These are phyloP conservation scores for Fennellomyces sp. DNA, from an alignment of 371 early-diverging fungal genomes.

Conservation along the genomic window DNA sequence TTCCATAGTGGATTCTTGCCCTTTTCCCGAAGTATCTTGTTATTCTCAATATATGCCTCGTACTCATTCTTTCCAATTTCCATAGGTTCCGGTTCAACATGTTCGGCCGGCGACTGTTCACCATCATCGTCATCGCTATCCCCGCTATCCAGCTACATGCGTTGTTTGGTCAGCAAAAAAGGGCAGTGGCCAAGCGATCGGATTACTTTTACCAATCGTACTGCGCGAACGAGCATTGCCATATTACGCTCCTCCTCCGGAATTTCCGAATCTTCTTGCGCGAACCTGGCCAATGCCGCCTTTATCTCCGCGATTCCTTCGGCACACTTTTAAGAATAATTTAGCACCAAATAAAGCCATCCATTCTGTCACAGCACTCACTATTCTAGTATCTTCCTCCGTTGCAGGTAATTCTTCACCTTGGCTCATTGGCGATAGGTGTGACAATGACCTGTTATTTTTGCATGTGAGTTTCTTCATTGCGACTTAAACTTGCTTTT, in stretches of 20 bases:
- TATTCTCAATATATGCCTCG: not conserved
- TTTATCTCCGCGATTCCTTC: conserved; percentile 8
- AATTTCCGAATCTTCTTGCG: conserved; percentile 13
- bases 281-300: conserved; percentile 6
- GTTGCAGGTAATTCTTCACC: not conserved
- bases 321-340: not conserved
- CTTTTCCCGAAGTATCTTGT: not conserved
- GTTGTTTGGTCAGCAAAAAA: too few relatives aligned
- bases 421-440: not conserved
- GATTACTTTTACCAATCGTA: not conserved
- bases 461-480: not conserved
- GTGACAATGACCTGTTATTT: not conserved
- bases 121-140: conserved; percentile 1
- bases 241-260: not conserved
- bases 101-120: not conserved
- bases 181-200: too few relatives aligned
- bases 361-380: not conserved
- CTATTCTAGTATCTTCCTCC: conserved; percentile 1
- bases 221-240: not conserved
- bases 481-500: not conserved
- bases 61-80: not conserved
- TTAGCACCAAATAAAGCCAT: not conserved
- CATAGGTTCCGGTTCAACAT: not conserved
- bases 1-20: not conserved
- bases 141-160: conserved; percentile 1